phyloP scores from a whole-genome alignment of 2,329 filamentous ascomycete species.

The Knoxdaviesia capensis region DNA sequence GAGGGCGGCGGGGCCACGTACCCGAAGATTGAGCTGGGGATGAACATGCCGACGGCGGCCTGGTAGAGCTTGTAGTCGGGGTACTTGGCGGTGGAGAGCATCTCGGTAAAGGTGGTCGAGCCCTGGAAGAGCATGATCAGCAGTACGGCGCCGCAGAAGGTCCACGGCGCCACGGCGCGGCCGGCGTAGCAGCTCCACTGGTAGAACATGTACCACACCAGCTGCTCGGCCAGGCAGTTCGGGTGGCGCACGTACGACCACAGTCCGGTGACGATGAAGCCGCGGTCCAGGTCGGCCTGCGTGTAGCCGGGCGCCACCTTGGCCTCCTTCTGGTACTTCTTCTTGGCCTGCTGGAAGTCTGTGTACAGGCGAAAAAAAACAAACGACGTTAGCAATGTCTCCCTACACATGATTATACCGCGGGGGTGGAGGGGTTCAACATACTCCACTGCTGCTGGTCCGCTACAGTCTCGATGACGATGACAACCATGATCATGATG shows the following conservation, averaged over 20 bases:
- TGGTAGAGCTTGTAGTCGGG: slow-evolving; percentile 76
- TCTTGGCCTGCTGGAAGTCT: slow-evolving; percentile 70
- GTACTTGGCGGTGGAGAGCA: slow-evolving; percentile 65
- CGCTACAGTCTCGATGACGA: slow-evolving; percentile 55
- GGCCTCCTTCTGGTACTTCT: slow-evolving; percentile 50
- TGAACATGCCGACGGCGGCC: slow-evolving; percentile 60
- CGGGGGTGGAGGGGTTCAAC: slow-evolving; percentile 9
- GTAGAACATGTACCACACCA: slow-evolving; percentile 75
- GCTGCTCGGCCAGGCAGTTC: slow-evolving; percentile 85
- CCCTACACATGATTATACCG: not conserved
- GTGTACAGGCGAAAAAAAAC: not conserved
- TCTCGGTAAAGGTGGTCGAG: slow-evolving; percentile 75
- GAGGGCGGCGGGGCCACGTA: slow-evolving; percentile 19
- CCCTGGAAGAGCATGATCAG: slow-evolving; percentile 73
- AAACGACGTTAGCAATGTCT: slow-evolving; percentile 3
- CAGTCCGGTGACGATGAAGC: slow-evolving; percentile 67
- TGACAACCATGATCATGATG: slow-evolving; percentile 24
- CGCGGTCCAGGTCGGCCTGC: slow-evolving; percentile 66
- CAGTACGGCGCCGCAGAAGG: slow-evolving; percentile 43
- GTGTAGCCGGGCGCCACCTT: slow-evolving; percentile 46
- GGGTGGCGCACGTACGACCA: slow-evolving; percentile 84
- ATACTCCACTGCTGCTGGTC: slow-evolving; percentile 84
- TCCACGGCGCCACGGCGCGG: slow-evolving; percentile 58
- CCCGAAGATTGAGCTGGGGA: slow-evolving; percentile 35
- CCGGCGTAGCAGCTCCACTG: slow-evolving; percentile 68